Conservation (phyloP, 768 basidiomycete species). For the Tricholoma saponaceum region DNA sequence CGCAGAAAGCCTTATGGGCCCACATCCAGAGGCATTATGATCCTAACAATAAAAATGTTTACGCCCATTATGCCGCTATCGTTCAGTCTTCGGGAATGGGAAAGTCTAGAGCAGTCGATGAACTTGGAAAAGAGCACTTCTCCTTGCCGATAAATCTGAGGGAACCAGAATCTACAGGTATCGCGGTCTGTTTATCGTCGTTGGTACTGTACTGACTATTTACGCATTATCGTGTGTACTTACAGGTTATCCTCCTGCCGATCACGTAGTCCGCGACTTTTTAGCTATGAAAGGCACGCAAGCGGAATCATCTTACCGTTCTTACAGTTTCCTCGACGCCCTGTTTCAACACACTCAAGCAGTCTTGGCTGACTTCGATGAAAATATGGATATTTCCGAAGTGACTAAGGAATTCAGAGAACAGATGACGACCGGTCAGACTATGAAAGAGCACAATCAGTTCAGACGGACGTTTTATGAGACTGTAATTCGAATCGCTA, state of each 20-base stretch:
- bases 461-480: neutral
- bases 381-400: neutral
- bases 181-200: neutral
- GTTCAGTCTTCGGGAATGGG: slow-evolving; percentile 17
- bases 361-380: neutral
- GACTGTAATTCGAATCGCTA: neutral
- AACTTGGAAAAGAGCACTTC: slow-evolving; percentile 1
- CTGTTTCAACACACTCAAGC: neutral
- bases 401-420: neutral
- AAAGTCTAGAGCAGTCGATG: neutral
- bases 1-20: neutral
- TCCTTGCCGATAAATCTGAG: slow-evolving; percentile 14
- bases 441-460: neutral
- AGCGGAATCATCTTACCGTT: neutral
- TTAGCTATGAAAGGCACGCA: neutral
- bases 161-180: slow-evolving; percentile 2
- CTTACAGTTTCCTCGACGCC: neutral
- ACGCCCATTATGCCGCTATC: neutral
- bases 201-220: neutral
- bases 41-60: neutral
- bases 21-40: neutral
- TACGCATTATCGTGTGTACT: neutral
- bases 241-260: neutral
- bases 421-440: neutral
- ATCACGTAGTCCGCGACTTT: neutral